Evolutionary conservation across 2,329 filamentous ascomycete genomes (phyloP).

Genomic region (Clonostachys chloroleuca): DNA sequence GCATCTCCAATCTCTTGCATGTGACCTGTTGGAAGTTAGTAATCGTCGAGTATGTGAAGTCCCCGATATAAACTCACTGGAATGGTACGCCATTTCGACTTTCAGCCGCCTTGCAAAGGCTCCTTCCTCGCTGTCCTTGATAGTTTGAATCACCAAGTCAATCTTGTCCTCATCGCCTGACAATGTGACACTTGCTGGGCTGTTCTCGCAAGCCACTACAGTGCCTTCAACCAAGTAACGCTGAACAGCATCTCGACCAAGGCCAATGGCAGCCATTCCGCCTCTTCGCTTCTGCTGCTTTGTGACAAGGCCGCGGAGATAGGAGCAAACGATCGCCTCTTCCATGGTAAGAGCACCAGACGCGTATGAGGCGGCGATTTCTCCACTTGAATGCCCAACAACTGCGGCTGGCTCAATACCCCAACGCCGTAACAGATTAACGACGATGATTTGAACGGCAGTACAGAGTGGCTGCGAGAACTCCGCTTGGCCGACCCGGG

Average conservation of each 20-base stretch:
- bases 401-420: slow-evolving; percentile 21
- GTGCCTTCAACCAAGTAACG: slow-evolving; percentile 15
- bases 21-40: slow-evolving; percentile 12
- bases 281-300: slow-evolving; percentile 9
- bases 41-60: not conserved
- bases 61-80: not conserved
- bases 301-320: slow-evolving; percentile 5
- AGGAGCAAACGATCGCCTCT: slow-evolving; percentile 1
- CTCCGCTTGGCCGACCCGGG: slow-evolving; percentile 3
- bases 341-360: slow-evolving; percentile 17
- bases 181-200: not conserved
- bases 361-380: slow-evolving; percentile 34
- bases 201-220: slow-evolving; percentile 1
- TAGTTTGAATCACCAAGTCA: slow-evolving; percentile 12
- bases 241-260: slow-evolving; percentile 19
- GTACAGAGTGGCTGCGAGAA: slow-evolving; percentile 24
- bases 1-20: slow-evolving; percentile 16
- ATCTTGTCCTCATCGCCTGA: not conserved
- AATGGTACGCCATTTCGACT: slow-evolving; percentile 30
- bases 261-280: slow-evolving; percentile 3
- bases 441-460: slow-evolving; percentile 30
- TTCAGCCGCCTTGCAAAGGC: slow-evolving; percentile 21
- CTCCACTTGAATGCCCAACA: slow-evolving; percentile 33
- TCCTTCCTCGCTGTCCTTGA: slow-evolving; percentile 10
- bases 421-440: slow-evolving; percentile 23